Percentiles rank a stretch among this genome's conserved stretches.
Evolutionary conservation across 257 asterid species (phyloP).

Genomic region (Ilex aquifolium): DNA sequence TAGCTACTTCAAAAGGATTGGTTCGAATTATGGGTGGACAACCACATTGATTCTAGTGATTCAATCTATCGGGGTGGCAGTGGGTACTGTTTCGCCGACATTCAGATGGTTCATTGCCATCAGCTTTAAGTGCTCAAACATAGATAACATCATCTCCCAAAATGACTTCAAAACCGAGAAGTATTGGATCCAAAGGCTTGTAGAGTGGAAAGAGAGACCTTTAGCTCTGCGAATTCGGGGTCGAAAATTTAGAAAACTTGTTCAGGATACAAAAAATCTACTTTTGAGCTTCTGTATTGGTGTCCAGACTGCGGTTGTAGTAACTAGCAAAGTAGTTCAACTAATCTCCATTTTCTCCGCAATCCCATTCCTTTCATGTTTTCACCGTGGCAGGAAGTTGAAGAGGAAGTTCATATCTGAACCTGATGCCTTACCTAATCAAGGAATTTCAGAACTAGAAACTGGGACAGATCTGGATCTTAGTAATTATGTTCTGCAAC

Average conservation of each 20-base stretch:
- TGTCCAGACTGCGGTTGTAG: conserved; percentile 5
- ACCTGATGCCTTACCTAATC: neutral
- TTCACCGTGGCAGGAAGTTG: neutral
- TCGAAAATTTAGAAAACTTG: conserved; percentile 8
- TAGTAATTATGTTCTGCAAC: conserved; percentile 7
- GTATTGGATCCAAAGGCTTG: conserved; percentile 8
- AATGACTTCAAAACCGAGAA: conserved; percentile 4
- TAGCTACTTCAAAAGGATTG: neutral
- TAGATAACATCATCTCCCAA: neutral
- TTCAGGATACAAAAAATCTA: conserved; percentile 1
- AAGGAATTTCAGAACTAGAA: neutral
- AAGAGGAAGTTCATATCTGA: neutral
- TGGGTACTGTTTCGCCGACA: conserved; percentile 1
- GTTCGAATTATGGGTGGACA: conserved; percentile 5
- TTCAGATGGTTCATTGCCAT: conserved; percentile 12
- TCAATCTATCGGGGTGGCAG: conserved; percentile 8
- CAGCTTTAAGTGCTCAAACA: neutral
- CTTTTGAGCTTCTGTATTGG: conserved; percentile 4
- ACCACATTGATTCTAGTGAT: conserved; percentile 9
- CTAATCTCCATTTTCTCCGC: neutral
- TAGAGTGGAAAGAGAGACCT: conserved; percentile 11
- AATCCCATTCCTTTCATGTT: neutral
- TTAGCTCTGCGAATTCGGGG: conserved; percentile 3
- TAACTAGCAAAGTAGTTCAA: conserved; percentile 2
- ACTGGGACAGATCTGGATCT: neutral